A percentile compares a stretch with the other conserved stretches of the same genome.
These are phyloP conservation scores for Macrolepiota fuliginosa DNA, from an alignment of 768 basidiomycete genomes.

Conservation along the genomic window DNA sequence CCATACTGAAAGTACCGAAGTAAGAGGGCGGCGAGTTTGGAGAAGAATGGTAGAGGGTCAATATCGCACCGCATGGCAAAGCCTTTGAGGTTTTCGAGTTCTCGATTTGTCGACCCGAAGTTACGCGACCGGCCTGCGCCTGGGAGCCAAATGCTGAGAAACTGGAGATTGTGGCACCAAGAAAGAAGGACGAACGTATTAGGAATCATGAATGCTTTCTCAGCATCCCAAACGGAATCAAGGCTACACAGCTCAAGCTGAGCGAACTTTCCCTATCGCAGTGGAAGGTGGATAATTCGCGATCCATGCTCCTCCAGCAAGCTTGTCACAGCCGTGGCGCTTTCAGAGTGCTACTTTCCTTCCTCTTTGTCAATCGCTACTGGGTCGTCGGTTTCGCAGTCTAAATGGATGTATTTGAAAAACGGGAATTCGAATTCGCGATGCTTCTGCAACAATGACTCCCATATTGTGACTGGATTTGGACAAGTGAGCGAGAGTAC, in stretches of 20 bases:
- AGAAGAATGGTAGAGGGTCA: not conserved
- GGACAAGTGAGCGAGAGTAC: not conserved
- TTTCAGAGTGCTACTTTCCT: not conserved
- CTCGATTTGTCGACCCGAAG: no score
- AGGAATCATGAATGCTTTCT: not conserved
- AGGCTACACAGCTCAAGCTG: not conserved
- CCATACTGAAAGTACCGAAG: not conserved
- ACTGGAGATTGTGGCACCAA: not conserved
- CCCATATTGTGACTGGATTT: not conserved
- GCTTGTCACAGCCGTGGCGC: not conserved
- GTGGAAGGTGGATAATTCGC: not conserved
- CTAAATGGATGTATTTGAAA: not conserved
- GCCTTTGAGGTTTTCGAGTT: not conserved
- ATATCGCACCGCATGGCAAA: not conserved
- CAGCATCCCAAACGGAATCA: not conserved
- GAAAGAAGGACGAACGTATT: not conserved
- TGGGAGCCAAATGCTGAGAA: not conserved
- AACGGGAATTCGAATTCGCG: not conserved
- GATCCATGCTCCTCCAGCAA: not conserved
- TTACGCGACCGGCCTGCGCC: not conserved
- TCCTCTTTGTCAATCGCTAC: not conserved
- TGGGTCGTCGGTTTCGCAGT: not conserved
- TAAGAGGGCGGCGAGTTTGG: not conserved
- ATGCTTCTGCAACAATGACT: not conserved
- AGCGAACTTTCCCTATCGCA: not conserved